Base-by-base conservation (phyloP, 176 grass and related monocot genomes). In the Puccinellia tenuiflora region DNA sequence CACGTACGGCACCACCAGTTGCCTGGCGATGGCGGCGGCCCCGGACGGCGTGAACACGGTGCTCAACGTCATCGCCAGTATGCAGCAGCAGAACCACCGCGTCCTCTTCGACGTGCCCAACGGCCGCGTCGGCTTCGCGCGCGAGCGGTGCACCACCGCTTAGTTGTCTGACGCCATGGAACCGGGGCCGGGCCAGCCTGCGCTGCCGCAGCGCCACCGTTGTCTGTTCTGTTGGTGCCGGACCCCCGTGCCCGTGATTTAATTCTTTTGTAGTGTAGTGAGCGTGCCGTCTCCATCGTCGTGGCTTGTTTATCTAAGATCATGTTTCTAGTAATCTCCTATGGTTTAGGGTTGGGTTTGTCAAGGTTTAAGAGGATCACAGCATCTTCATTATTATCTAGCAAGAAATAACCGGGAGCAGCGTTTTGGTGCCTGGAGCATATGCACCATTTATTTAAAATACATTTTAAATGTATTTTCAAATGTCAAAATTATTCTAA, bases 41-140 rank as follows among this genome's bases (percentile, higher is more conserved):
- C 92, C 92, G 39, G 90, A 89, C 43, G 90, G 92, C 43, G 72
- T 90, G 5, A 94, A 97, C 81, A 88, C 92, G 16, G 88, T 92
- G 88, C 88, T 97, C 80, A 97, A 94, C 59, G 94, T 97, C 77
- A 82, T 97, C 68, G 94, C 88, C 2, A 97, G 89, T 40, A 92
- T 97, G 94, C 94, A 97, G 83, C 94, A 97, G 86, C 94, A 97
- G 88, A 97, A 97, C 88, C 92, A 97, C 81, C 85, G 94, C 43
- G 29, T 97, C 13, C 83, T 97, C 11, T 97, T 97, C 80, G 94
- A 97, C 71, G 65, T 94, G 77, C 92, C 94, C 73, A 94, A 94
- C 16, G 40, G 83, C 2, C 85, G 90, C 59, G 76, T 94, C 25
- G 92, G 94, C 11, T 92, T 97, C 81, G 79, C 94, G 7, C 92